Evolutionary conservation across 345 rosid species (phyloP).

Genomic region (Cochlearia excelsa): DNA sequence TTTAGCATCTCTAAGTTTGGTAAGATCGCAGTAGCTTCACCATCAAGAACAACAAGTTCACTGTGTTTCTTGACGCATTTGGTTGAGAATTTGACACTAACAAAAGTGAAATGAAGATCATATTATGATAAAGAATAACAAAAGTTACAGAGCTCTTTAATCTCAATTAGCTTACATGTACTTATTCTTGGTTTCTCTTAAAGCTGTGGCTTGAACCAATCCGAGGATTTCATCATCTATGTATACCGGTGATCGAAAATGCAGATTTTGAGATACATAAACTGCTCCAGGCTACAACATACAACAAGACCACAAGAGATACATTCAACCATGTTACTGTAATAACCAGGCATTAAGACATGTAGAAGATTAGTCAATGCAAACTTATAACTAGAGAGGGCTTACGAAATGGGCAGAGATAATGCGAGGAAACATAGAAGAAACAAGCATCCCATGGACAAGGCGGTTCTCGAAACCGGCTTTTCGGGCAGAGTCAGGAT

Average conservation of each 20-base stretch:
- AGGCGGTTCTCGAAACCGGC: conserved; percentile 63
- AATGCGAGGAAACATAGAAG: conserved; percentile 73
- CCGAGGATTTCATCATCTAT: conserved; percentile 64
- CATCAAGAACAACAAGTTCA: conserved; percentile 55
- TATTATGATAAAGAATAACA: conserved; percentile 1
- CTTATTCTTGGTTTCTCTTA: conserved; percentile 58
- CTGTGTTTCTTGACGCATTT: conserved; percentile 63
- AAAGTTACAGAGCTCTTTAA: too few species aligned
- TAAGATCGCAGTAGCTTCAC: conserved; percentile 68
- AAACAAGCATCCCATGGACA: conserved; percentile 92
- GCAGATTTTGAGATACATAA: conserved; percentile 75
- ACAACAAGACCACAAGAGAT: conserved; percentile 24
- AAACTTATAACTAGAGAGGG: conserved; percentile 16
- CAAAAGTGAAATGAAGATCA: conserved; percentile 4
- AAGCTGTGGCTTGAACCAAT: conserved; percentile 46
- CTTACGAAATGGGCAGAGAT: conserved; percentile 79
- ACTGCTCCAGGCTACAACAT: conserved; percentile 74
- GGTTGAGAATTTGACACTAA: conserved; percentile 71
- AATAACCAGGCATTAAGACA: not conserved
- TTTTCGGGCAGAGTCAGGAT: conserved; percentile 50
- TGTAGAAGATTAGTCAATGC: not conserved
- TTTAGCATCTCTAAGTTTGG: conserved; percentile 45
- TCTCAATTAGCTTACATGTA: conserved; percentile 52
- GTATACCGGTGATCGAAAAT: conserved; percentile 71
- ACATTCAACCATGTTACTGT: conserved; percentile 4